These are phyloP conservation scores for Phoenix dactylifera DNA, from an alignment of 176 grass and related monocot species.

Conservation along the genomic window DNA sequence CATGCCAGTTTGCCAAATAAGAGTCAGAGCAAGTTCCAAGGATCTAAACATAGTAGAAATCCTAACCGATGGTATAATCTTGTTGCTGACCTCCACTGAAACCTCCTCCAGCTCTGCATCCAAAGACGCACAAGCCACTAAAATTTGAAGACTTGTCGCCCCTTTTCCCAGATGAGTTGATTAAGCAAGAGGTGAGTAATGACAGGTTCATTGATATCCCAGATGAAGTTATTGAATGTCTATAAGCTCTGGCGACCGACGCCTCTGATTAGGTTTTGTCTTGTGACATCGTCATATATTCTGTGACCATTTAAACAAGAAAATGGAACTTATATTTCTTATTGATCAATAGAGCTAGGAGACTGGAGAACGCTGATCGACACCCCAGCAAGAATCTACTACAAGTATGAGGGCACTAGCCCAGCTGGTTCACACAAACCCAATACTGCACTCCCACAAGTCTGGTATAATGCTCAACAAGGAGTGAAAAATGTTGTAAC, in stretches of 20 bases:
- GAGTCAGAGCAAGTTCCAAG: slow-evolving; percentile 20
- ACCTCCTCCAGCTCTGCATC: slow-evolving; percentile 70
- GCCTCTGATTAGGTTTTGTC: slow-evolving; percentile 58
- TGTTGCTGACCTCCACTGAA: slow-evolving; percentile 80
- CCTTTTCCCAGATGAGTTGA: slow-evolving; percentile 91
- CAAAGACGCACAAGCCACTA: slow-evolving; percentile 64
- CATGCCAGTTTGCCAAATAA: not conserved
- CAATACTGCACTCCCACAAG: slow-evolving; percentile 93
- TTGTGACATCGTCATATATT: not conserved
- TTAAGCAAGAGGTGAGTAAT: slow-evolving; percentile 65
- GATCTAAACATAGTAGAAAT: slow-evolving; percentile 38
- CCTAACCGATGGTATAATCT: slow-evolving; percentile 94
- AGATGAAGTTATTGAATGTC: slow-evolving; percentile 61
- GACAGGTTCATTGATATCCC: slow-evolving; percentile 77
- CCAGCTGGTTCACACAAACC: slow-evolving; percentile 92
- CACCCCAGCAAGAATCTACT: slow-evolving; percentile 95
- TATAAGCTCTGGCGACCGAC: slow-evolving; percentile 88
- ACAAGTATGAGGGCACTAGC: slow-evolving; percentile 96
- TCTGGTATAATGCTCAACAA: slow-evolving; percentile 68
- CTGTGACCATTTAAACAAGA: not conserved
- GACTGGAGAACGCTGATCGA: slow-evolving; percentile 71
- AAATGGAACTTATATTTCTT: not conserved
- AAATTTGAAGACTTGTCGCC: slow-evolving; percentile 54
- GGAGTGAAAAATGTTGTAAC: slow-evolving; percentile 83
- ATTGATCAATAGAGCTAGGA: slow-evolving; percentile 42